Evolutionary conservation across 2,329 filamentous ascomycete genomes (phyloP), one percentile per base, ranked within the genome.

Genomic region (Aspergillus costaricaensis): DNA sequence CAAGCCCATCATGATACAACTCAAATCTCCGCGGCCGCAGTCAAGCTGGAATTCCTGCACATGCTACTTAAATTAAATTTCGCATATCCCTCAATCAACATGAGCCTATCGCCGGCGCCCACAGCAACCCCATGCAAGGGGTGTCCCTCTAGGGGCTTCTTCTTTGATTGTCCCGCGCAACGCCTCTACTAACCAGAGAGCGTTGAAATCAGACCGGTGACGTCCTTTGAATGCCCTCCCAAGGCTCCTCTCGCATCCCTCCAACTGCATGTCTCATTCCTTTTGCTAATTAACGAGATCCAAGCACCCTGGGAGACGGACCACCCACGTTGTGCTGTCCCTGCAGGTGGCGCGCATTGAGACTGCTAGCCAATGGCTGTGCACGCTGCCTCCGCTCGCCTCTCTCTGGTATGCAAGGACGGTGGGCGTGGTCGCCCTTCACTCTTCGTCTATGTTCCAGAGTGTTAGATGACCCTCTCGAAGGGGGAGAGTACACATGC

Each of bases 321-420:
- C 65, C 65, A 60, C 70, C 73, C 72, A 76, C 73, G 72, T 75
- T 74, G 67, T 67, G 63, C 58, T 67, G 65, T 59, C 57, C 67
- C 67, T 70, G 66, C 70, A 69, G 67, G 62, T 67, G 61, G 64
- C 55, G 58, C 59, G 44, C 60, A 61, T 65, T 53, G 57, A 59
- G 57, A 60, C 60, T 59, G 62, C 27, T 62, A 57, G 48, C 72
- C 73, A 74, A 74, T 74, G 60, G 65, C 54, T 27, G 17, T 32
- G 38, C 15, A 56, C 30, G 39, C 55, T 59, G 52, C 59, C 57
- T 57, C 58, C 67, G 68, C 65, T 68, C 63, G 66, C 66, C 67
- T 69, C 63, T 63, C 61, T 68, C 68, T 66, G 73, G 73, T 70
- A 77, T 77, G 75, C 74, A 77, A 77, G 75, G 75, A 76, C 61